Conservation (phyloP, 495 filamentous ascomycete genomes). For the Parathielavia appendiculata region DNA sequence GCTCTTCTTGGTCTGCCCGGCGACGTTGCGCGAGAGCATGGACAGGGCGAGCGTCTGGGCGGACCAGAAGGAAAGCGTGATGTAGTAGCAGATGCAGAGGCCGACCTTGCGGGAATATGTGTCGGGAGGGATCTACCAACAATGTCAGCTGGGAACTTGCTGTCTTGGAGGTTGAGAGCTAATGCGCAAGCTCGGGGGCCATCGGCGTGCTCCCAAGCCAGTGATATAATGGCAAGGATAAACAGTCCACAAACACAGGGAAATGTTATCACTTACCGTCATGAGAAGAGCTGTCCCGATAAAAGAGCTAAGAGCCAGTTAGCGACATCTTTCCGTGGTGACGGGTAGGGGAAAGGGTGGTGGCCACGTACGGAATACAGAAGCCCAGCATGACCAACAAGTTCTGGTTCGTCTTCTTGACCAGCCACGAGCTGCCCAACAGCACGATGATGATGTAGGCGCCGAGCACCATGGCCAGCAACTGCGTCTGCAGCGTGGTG, state of each 20-base stretch:
- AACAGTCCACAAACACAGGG: too few species aligned
- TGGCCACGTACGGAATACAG: slow-evolving; percentile 58
- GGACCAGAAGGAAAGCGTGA: slow-evolving; percentile 54
- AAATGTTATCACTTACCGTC: slow-evolving; percentile 30
- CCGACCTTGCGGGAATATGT: slow-evolving; percentile 44
- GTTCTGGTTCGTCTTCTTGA: slow-evolving; percentile 60
- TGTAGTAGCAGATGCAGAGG: slow-evolving; percentile 53
- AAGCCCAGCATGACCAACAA: slow-evolving; percentile 58
- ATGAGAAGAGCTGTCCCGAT: slow-evolving; percentile 54
- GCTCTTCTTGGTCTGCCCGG: slow-evolving; percentile 52
- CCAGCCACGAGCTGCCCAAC: slow-evolving; percentile 57
- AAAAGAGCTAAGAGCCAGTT: slow-evolving; percentile 36
- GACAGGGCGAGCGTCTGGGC: slow-evolving; percentile 51
- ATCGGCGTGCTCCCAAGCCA: too few species aligned
- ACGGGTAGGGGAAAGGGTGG: background rate
- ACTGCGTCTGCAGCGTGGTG: slow-evolving; percentile 48
- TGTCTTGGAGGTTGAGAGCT: too few species aligned
- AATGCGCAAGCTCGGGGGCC: too few species aligned
- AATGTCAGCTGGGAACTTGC: too few species aligned
- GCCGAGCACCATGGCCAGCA: slow-evolving; percentile 64
- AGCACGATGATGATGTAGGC: slow-evolving; percentile 66
- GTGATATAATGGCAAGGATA: too few species aligned
- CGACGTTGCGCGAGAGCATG: slow-evolving; percentile 48
- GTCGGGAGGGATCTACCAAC: slow-evolving; percentile 25
- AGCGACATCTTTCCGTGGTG: background rate